These are phyloP conservation scores for Coelastrella sp. DNA, from an alignment of 139 green algal genomes.

Conservation along the genomic window DNA sequence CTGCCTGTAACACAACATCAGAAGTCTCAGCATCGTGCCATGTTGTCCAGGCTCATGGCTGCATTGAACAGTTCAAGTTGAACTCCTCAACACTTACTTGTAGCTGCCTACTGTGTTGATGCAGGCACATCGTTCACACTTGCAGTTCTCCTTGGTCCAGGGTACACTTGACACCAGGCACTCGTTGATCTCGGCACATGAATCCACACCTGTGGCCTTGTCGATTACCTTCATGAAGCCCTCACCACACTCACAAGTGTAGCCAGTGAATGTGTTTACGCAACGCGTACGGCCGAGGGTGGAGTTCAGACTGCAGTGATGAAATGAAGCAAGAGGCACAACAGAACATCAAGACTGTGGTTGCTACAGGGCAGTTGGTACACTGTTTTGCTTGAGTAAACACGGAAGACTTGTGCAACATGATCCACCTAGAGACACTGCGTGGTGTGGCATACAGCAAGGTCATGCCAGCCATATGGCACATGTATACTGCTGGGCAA, in stretches of 20 bases:
- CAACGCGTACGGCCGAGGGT: slow-evolving; percentile 74
- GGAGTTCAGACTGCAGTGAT: slow-evolving; percentile 45
- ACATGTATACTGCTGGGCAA: no score
- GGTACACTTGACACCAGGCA: slow-evolving; percentile 55
- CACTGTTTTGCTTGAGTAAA: no score
- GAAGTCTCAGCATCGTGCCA: background rate
- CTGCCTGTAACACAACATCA: no score
- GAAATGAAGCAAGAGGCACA: background rate
- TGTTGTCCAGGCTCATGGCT: background rate
- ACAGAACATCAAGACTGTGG: no score
- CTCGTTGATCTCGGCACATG: slow-evolving; percentile 86
- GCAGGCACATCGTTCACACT: slow-evolving; percentile 83
- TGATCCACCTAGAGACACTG: no score
- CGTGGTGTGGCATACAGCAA: no score
- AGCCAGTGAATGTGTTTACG: slow-evolving; percentile 84
- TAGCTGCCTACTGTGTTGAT: slow-evolving; percentile 79
- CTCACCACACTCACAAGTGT: slow-evolving; percentile 81
- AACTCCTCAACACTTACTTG: slow-evolving; percentile 60
- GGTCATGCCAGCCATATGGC: no score
- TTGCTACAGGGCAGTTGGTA: no score
- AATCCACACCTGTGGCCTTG: slow-evolving; percentile 50
- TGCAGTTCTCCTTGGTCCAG: slow-evolving; percentile 65
- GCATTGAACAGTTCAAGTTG: no score
- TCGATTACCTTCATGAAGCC: slow-evolving; percentile 61
- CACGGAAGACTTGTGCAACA: no score